These are phyloP conservation scores for Colletotrichum trifolii DNA, from an alignment of 2,329 filamentous ascomycete species.

Conservation along the genomic window DNA sequence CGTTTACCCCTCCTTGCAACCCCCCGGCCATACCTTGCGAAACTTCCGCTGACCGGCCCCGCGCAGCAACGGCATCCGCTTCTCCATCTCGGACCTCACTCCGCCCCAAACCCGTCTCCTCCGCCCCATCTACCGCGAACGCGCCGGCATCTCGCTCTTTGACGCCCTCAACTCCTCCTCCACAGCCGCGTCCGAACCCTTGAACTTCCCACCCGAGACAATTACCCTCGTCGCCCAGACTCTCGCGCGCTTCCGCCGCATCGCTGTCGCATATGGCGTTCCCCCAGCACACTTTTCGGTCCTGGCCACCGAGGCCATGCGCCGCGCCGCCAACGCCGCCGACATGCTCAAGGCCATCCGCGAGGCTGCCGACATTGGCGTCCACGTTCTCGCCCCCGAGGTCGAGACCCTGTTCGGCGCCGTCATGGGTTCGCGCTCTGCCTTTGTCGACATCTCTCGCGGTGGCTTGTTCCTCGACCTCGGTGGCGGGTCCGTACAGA, in stretches of 20 bases:
- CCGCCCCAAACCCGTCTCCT: conserved; percentile 78
- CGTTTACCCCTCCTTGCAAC: neutral
- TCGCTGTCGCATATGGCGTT: conserved; percentile 78
- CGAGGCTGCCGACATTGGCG: conserved; percentile 68
- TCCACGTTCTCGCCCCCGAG: conserved; percentile 79
- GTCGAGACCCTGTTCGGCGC: conserved; percentile 88
- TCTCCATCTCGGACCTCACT: conserved; percentile 86
- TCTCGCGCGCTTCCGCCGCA: conserved; percentile 76
- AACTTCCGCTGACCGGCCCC: conserved; percentile 20
- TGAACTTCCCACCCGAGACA: conserved; percentile 62
- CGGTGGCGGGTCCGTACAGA: conserved; percentile 77
- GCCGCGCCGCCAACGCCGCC: conserved; percentile 79
- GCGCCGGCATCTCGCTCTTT: conserved; percentile 86
- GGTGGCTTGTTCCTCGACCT: conserved; percentile 87
- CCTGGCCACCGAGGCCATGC: conserved; percentile 89
- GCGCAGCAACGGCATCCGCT: conserved; percentile 87
- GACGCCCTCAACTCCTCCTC: conserved; percentile 74
- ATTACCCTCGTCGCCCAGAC: conserved; percentile 75
- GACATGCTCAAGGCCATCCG: conserved; percentile 75
- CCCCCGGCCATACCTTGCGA: neutral
- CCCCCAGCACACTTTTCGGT: conserved; percentile 73
- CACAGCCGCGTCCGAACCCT: conserved; percentile 39
- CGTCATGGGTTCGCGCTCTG: conserved; percentile 80
- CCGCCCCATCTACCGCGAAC: conserved; percentile 80
- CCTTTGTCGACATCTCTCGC: conserved; percentile 68